Evolutionary conservation across 1,284 basidiomycete genomes (phyloP).

Genomic region (Leccinum colubrinum): DNA sequence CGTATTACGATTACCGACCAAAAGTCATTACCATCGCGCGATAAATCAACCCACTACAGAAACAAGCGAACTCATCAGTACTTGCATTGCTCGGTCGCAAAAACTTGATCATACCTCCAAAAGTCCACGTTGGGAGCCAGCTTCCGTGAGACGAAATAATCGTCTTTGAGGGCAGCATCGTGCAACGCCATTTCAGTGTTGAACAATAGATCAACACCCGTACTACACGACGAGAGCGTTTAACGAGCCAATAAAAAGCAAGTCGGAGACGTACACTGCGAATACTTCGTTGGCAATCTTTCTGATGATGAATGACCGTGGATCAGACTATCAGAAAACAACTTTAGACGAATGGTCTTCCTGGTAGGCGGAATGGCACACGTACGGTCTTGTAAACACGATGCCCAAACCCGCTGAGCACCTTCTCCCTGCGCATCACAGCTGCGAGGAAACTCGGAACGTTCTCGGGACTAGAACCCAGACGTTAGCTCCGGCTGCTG

Average conservation of each 20-base stretch:
- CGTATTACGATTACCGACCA: not conserved
- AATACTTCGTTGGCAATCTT: conserved; percentile 88
- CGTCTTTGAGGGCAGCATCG: conserved; percentile 84
- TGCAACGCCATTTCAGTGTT: conserved; percentile 88
- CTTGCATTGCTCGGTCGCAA: not conserved
- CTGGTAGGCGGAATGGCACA: not conserved
- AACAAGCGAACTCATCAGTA: not conserved
- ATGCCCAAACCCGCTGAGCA: conserved; percentile 85
- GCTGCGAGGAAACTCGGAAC: conserved; percentile 82
- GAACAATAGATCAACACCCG: conserved; percentile 78
- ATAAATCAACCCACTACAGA: conserved; percentile 75
- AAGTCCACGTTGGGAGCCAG: conserved; percentile 84
- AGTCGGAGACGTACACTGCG: conserved; percentile 53
- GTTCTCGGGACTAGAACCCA: conserved; percentile 61
- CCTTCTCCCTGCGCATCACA: conserved; percentile 83
- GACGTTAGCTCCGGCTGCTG: not conserved
- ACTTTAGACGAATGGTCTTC: not conserved
- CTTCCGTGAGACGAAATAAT: conserved; percentile 77
- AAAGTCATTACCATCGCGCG: conserved; percentile 77
- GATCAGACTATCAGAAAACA: conserved; percentile 61
- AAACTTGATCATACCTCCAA: conserved; percentile 45
- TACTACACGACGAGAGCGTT: conserved; percentile 40
- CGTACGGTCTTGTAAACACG: conserved; percentile 81
- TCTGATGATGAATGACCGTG: conserved; percentile 83
- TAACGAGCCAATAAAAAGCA: not conserved